phyloP scores from a whole-genome alignment of 78 protist genomes.

The Protostelium mycophagum region DNA sequence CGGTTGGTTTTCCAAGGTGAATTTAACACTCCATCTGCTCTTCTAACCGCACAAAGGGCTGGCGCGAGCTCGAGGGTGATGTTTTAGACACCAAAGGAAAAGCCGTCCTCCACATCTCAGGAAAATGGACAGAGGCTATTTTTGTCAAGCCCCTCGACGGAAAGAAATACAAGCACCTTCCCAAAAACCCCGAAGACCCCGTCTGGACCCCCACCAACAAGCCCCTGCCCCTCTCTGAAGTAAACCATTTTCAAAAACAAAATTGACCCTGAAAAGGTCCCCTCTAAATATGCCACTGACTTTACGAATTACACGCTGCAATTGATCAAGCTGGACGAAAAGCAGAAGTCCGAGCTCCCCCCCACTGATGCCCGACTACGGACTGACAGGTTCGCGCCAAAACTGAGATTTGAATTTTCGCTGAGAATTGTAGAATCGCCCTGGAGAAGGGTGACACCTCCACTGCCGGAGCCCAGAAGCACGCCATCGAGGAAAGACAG shows the following conservation, averaged over 20 bases:
- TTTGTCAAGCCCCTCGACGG: neutral
- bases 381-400: slow-evolving; percentile 45
- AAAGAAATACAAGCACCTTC: neutral
- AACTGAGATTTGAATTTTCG: too few species aligned
- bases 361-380: slow-evolving; percentile 56
- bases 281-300: neutral
- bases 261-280: neutral
- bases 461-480: slow-evolving; percentile 40
- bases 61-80: slow-evolving; percentile 26
- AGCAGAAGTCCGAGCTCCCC: slow-evolving; percentile 13
- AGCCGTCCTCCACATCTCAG: slow-evolving; percentile 2
- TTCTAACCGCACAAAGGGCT: too few species aligned
- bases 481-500: slow-evolving; percentile 51
- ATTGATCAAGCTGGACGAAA: neutral
- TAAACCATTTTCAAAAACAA: too few species aligned
- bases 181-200: neutral
- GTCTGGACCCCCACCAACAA: neutral
- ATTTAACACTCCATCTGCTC: too few species aligned
- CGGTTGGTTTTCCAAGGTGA: slow-evolving; percentile 45
- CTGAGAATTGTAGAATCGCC: slow-evolving; percentile 50
- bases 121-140: slow-evolving; percentile 44
- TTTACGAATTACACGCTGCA: neutral
- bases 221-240: neutral
- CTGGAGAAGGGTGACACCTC: slow-evolving; percentile 43
- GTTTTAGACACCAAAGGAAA: slow-evolving; percentile 17